A percentile compares a stretch with the other conserved stretches of the same genome.
Conservation (phyloP, 352 stramenopile species). For the Phytophthora ramorum region DNA sequence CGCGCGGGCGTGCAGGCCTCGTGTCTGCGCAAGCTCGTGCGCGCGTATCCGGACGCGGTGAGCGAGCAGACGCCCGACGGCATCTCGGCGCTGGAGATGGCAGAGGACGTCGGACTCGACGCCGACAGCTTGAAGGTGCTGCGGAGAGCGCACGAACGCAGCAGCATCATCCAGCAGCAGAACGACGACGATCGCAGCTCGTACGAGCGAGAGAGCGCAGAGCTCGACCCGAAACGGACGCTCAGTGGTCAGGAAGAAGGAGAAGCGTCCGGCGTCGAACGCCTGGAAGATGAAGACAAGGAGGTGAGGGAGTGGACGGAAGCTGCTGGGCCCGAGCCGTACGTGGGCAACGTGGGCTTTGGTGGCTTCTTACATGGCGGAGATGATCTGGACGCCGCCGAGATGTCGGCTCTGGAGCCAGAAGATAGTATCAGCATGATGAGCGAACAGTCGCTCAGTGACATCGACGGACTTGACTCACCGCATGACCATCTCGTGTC, state of each 20-base stretch:
- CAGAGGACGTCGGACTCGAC: slow-evolving; percentile 48
- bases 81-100: slow-evolving; percentile 61
- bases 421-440: slow-evolving; percentile 46
- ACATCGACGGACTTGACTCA: slow-evolving; percentile 45
- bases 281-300: slow-evolving; percentile 23
- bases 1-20: slow-evolving; percentile 49
- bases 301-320: slow-evolving; percentile 23
- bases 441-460: slow-evolving; percentile 53
- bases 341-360: slow-evolving; percentile 30
- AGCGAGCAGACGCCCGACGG: slow-evolving; percentile 52
- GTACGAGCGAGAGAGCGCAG: slow-evolving; percentile 21
- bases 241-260: slow-evolving; percentile 35
- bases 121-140: slow-evolving; percentile 61
- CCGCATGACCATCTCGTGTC: slow-evolving; percentile 62
- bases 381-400: slow-evolving; percentile 17
- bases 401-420: slow-evolving; percentile 27
- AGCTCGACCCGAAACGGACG: slow-evolving; percentile 14
- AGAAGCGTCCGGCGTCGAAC: slow-evolving; percentile 32
- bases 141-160: slow-evolving; percentile 30
- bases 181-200: slow-evolving; percentile 22
- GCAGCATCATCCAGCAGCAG: slow-evolving; percentile 21
- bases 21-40: slow-evolving; percentile 63
- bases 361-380: slow-evolving; percentile 31
- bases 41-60: slow-evolving; percentile 61
- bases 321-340: slow-evolving; percentile 24